phyloP scores from a whole-genome alignment of 1,284 basidiomycete species.

The Tetrapyrgos nigripes region DNA sequence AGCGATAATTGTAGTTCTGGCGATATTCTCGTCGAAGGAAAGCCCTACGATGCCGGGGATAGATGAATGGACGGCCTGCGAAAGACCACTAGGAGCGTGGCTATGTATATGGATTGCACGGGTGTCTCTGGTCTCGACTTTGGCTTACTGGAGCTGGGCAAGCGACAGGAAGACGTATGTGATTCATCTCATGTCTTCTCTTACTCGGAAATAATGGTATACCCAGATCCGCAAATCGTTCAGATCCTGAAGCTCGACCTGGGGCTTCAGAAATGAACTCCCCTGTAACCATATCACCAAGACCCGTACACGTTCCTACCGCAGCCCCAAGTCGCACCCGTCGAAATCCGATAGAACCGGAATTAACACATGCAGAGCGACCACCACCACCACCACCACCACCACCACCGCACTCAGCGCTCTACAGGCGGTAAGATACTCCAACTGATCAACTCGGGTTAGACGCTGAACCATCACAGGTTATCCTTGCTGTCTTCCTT shows the following conservation, averaged over 20 bases:
- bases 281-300: neutral
- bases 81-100: constrained; percentile 74
- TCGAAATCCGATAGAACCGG: too few species aligned
- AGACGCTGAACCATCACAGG: constrained; percentile 36
- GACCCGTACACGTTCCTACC: too few species aligned
- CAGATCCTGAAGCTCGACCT: constrained; percentile 10
- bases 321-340: too few species aligned
- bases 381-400: neutral
- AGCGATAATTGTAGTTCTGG: constrained; percentile 60
- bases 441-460: neutral
- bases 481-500: constrained; percentile 69
- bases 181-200: constrained; percentile 1
- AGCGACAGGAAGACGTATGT: constrained; percentile 53
- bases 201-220: neutral
- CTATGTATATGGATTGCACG: constrained; percentile 71
- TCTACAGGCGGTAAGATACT: constrained; percentile 46
- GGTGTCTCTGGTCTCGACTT: constrained; percentile 53
- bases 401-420: constrained; percentile 34
- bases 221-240: neutral
- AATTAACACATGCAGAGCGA: neutral
- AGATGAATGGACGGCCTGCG: constrained; percentile 72
- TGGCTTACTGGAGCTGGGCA: constrained; percentile 68
- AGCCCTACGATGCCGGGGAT: constrained; percentile 52
- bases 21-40: constrained; percentile 52
- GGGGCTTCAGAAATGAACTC: neutral